Base-by-base conservation (phyloP, 192 early-diverging fungal species). In the Umbelopsis sp. region DNA sequence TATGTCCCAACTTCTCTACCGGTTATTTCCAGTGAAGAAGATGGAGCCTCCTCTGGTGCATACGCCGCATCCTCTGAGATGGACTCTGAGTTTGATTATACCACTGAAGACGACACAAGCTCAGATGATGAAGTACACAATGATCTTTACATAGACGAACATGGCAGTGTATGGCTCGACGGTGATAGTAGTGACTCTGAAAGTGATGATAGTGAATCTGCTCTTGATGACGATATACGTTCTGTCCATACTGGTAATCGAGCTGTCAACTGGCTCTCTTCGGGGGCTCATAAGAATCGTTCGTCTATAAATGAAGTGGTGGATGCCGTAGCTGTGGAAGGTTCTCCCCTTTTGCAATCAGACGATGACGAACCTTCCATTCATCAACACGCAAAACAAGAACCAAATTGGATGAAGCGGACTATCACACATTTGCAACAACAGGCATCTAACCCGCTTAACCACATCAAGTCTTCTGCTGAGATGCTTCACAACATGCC, bases 401-500 rank as follows among this genome's bases (percentile, higher is more conserved):
- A 69, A 25, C 52, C 44, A 21, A 77, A 56, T 36, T 77, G 75
- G 75, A 72, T 77, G 75, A 65, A 77, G 29, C 75, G 75, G 8
- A 77, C 75, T 0, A 36, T 77, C 20, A 72, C 75, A 20, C 75
- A 77, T 49, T 68, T 77, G 25, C 75, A 77, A 21, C 75, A 68
- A 7, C 45, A 65, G 9, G 45, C 66, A 16, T 50, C 74, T 17
- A 47, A 65, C 45, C 68, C 68, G 0, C 31, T 47, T 0, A 51
- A 69, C 51, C 51, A 47, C 17, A 69, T 69, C 25, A 69, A 69
- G 26, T 69, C 51, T 22, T 26, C 68, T n/a, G 25, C 51, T 12
- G 47, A 47, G 26, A 56, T 56, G 53, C 53, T 56, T 31, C 53
- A 56, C 29, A 51, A 20, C 45, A 69, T 69, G 68, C 68, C 68